Evolutionary conservation across 495 filamentous ascomycete species (phyloP).

Genomic region (Aspergillus sparsus): DNA sequence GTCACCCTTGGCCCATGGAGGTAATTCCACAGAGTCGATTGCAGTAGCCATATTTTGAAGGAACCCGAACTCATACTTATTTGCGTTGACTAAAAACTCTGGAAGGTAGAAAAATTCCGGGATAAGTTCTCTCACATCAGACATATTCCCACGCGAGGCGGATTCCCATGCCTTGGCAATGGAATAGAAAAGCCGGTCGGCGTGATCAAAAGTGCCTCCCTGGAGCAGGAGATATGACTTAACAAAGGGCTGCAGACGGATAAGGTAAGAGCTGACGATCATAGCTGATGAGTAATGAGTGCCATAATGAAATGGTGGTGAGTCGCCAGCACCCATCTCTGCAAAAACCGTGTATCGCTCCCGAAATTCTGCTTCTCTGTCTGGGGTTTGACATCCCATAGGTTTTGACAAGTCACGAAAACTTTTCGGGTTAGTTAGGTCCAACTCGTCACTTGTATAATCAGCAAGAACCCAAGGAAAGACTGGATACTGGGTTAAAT

Average conservation of each 20-base stretch:
- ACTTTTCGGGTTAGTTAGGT: constrained; percentile 75
- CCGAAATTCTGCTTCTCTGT: constrained; percentile 72
- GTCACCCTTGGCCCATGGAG: constrained; percentile 96
- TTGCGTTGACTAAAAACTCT: constrained; percentile 88
- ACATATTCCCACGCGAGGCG: constrained; percentile 84
- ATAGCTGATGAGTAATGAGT: constrained; percentile 99
- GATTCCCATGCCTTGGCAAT: constrained; percentile 90
- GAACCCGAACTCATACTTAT: constrained; percentile 87
- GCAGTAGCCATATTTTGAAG: constrained; percentile 75
- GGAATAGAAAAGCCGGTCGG: constrained; percentile 92
- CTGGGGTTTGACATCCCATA: constrained; percentile 87
- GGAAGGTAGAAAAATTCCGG: constrained; percentile 97
- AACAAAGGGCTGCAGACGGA: constrained; percentile 92
- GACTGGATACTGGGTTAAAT: constrained; percentile 95
- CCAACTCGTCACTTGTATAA: constrained; percentile 94
- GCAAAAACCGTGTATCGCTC: constrained; percentile 85
- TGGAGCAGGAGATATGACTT: constrained; percentile 96
- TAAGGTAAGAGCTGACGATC: constrained; percentile 96
- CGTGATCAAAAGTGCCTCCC: constrained; percentile 94
- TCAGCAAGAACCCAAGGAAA: constrained; percentile 97
- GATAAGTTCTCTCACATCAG: constrained; percentile 89
- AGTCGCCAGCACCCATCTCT: constrained; percentile 80
- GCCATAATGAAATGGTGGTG: constrained; percentile 91
- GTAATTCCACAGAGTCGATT: constrained; percentile 82
- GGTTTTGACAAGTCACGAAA: constrained; percentile 94